phyloP scores from a whole-genome alignment of 371 early-diverging fungal genomes.

The Paraphysoderma sedebokerense region DNA sequence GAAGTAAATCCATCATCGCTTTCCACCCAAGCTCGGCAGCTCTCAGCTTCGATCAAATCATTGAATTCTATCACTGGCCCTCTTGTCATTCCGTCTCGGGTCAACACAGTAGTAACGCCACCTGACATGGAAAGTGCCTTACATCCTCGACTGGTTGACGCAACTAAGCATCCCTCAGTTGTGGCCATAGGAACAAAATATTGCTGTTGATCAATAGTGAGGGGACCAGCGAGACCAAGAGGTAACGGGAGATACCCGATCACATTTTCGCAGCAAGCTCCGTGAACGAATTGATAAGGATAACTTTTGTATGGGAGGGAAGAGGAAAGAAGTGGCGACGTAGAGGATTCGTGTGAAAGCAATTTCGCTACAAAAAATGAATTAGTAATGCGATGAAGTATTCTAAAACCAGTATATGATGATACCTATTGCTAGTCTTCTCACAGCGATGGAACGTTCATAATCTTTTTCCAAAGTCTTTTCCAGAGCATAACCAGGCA shows the following conservation, averaged over 20 bases:
- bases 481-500: conserved; percentile 72
- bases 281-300: conserved; percentile 73
- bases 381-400: neutral
- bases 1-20: conserved; percentile 33
- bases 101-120: conserved; percentile 71
- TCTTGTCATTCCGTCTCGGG: conserved; percentile 83
- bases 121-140: conserved; percentile 84
- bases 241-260: conserved; percentile 90
- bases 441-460: conserved; percentile 66
- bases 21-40: conserved; percentile 60
- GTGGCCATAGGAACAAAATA: conserved; percentile 92
- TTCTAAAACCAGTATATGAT: neutral
- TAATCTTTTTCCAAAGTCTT: conserved; percentile 44
- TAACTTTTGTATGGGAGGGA: conserved; percentile 61
- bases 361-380: conserved; percentile 11
- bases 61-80: conserved; percentile 85
- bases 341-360: conserved; percentile 47
- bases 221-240: conserved; percentile 81
- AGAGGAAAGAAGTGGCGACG: conserved; percentile 43
- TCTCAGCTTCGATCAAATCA: conserved; percentile 40
- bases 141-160: conserved; percentile 89
- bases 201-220: conserved; percentile 54
- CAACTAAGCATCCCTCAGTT: conserved; percentile 90
- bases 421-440: conserved; percentile 28
- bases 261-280: conserved; percentile 93